Conservation (phyloP, 352 stramenopile species). For the Saprolegnia parasitica region DNA sequence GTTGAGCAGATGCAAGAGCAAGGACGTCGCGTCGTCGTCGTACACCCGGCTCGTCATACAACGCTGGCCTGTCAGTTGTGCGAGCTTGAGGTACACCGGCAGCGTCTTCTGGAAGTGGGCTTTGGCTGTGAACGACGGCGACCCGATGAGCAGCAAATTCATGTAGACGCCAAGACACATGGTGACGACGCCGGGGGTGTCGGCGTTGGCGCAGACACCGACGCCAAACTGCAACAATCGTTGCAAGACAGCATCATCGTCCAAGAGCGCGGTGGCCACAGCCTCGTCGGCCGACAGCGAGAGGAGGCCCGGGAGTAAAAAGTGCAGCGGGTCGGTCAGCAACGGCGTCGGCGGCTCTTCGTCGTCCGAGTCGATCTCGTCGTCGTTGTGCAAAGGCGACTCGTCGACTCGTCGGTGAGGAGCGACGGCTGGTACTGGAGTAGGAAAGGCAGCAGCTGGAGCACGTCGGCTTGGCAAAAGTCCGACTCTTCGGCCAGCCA, state of each 20-base stretch:
- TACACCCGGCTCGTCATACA: slow-evolving; percentile 44
- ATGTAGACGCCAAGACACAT: slow-evolving; percentile 71
- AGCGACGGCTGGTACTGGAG: slow-evolving; percentile 46
- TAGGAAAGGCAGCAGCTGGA: slow-evolving; percentile 73
- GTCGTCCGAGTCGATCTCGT: slow-evolving; percentile 54
- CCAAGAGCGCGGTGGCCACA: slow-evolving; percentile 49
- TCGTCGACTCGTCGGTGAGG: background rate
- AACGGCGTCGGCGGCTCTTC: slow-evolving; percentile 39
- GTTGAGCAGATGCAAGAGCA: slow-evolving; percentile 68
- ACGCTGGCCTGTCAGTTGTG: slow-evolving; percentile 43
- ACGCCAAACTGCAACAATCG: slow-evolving; percentile 76
- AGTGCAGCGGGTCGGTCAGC: slow-evolving; percentile 68
- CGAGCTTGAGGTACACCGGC: slow-evolving; percentile 57
- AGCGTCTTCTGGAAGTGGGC: slow-evolving; percentile 30
- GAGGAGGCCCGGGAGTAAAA: slow-evolving; percentile 71
- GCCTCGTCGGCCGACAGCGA: slow-evolving; percentile 66
- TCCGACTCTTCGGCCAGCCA: slow-evolving; percentile 84
- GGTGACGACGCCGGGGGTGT: slow-evolving; percentile 54
- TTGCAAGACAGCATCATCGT: slow-evolving; percentile 54
- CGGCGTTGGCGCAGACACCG: slow-evolving; percentile 47
- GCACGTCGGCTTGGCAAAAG: slow-evolving; percentile 54
- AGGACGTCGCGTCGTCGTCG: slow-evolving; percentile 73
- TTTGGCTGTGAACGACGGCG: background rate
- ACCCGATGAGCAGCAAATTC: slow-evolving; percentile 62
- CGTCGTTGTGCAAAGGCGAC: slow-evolving; percentile 10